Evolutionary conservation across 1,284 basidiomycete species (phyloP), one percentile per base, ranked within the genome.

Genomic region (Heliocybe sulcata): DNA sequence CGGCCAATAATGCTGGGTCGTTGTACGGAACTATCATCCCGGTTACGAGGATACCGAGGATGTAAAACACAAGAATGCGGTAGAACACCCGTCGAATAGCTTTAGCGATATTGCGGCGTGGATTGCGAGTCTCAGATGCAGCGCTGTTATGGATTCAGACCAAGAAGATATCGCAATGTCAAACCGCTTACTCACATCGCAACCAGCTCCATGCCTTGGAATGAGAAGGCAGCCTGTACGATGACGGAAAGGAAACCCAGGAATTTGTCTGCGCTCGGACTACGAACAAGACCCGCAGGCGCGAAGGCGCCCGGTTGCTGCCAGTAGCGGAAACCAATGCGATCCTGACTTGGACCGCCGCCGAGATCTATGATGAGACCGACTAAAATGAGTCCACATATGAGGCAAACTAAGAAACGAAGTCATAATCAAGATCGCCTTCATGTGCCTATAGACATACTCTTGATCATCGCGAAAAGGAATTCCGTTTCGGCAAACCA

Each of bases 131-230:
- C 65, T 90, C 87, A 0, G 84, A 87, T 1, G 89, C 90, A 35
- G 88, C 79, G 54, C 83, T 85, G 54, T 35, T 56, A 35, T 2
- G 27, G 29, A 31, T 31, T 31, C n/a, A n/a, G 29, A 12, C 29
- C 33, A 53, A 11, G 6, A 19, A 27, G 76, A 58, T 29, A 65
- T 66, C 49, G 68, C 61, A 20, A 70, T 59, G 58, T 67, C 23
- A 10, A 25, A n/a, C 9, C 49, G 62, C 60, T 64, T 64, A 65
- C 82, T 67, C 57, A 87, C 74, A 90, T 82, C 6, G 87, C 87
- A 52, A 93, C 85, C 57, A 93, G 77, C 64, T 94, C 92, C 72
- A 92, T 87, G 31, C 87, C 90, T 64, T 90, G 83, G 76, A 87
- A 90, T 1, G 88, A 90, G 76, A 92, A 94, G 1, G 85, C 87